Conservation (phyloP, 2,329 filamentous ascomycete genomes). For the Neodidymelliopsis sp. region DNA sequence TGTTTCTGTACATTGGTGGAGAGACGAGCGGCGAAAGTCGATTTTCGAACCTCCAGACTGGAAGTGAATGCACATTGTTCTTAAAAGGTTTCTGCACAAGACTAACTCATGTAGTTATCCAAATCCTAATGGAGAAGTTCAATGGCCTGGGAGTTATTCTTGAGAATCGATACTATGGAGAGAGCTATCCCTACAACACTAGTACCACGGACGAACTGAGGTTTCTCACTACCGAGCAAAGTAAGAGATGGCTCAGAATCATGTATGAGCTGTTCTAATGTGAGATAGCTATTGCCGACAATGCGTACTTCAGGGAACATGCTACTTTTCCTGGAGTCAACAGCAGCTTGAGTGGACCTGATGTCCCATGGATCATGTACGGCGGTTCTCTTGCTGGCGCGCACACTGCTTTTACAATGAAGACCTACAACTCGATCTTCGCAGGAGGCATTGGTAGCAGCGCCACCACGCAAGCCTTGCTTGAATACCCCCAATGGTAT, state of each 20-base stretch:
- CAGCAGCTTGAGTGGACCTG: conserved; percentile 52
- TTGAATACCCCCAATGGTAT: conserved; percentile 61
- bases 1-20: conserved; percentile 59
- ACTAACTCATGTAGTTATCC: conserved; percentile 51
- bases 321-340: conserved; percentile 56
- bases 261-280: neutral
- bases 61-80: conserved; percentile 36
- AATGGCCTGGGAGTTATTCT: conserved; percentile 63
- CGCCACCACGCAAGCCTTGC: conserved; percentile 52
- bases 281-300: conserved; percentile 56
- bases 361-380: conserved; percentile 57
- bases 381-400: conserved; percentile 56
- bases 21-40: conserved; percentile 52
- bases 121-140: conserved; percentile 63
- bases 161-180: conserved; percentile 61
- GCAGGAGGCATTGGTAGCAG: conserved; percentile 60
- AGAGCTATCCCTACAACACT: conserved; percentile 58
- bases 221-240: conserved; percentile 61
- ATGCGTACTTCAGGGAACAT: conserved; percentile 60
- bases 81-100: neutral
- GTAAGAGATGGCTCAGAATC: conserved; percentile 9
- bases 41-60: conserved; percentile 52
- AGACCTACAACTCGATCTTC: conserved; percentile 55
- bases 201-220: conserved; percentile 59
- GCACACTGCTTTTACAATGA: conserved; percentile 56